Evolutionary conservation across 2,329 filamentous ascomycete genomes (phyloP).

Genomic region (Aspergillus piperis): DNA sequence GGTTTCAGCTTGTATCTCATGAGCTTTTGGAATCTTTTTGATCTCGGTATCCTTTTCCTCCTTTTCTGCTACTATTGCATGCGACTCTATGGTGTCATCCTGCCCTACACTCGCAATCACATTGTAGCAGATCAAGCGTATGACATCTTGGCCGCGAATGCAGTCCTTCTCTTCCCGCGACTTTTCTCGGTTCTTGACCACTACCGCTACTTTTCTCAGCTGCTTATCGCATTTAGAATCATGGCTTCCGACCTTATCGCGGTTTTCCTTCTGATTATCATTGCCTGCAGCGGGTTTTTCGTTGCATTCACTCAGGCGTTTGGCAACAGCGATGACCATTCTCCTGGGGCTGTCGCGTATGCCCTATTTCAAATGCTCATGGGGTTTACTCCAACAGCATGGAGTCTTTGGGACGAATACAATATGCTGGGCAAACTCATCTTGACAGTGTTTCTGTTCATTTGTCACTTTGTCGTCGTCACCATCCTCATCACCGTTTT

Average conservation of each 20-base stretch:
- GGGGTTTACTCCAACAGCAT: slow-evolving; percentile 93
- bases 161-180: slow-evolving; percentile 83
- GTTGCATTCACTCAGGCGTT: slow-evolving; percentile 89
- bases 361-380: slow-evolving; percentile 91
- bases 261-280: slow-evolving; percentile 78
- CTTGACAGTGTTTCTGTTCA: slow-evolving; percentile 81
- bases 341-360: slow-evolving; percentile 76
- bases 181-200: slow-evolving; percentile 93
- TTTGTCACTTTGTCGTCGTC: slow-evolving; percentile 92
- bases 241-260: slow-evolving; percentile 90
- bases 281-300: slow-evolving; percentile 91
- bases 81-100: slow-evolving; percentile 81
- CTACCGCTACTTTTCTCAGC: slow-evolving; percentile 92
- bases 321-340: slow-evolving; percentile 60
- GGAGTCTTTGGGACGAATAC: slow-evolving; percentile 83
- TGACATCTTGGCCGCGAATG: slow-evolving; percentile 89
- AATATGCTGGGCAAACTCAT: slow-evolving; percentile 76
- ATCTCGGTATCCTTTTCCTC: slow-evolving; percentile 82
- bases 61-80: slow-evolving; percentile 88
- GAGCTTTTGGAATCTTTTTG: slow-evolving; percentile 97
- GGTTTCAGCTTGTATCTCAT: slow-evolving; percentile 95
- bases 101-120: slow-evolving; percentile 69
- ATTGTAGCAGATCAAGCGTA: slow-evolving; percentile 82
- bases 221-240: slow-evolving; percentile 88
- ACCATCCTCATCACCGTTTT: slow-evolving; percentile 95